Percentiles rank a stretch among this genome's conserved stretches.
phyloP scores from a whole-genome alignment of 2,329 filamentous ascomycete species.

The Ceratocystis smalleyi region DNA sequence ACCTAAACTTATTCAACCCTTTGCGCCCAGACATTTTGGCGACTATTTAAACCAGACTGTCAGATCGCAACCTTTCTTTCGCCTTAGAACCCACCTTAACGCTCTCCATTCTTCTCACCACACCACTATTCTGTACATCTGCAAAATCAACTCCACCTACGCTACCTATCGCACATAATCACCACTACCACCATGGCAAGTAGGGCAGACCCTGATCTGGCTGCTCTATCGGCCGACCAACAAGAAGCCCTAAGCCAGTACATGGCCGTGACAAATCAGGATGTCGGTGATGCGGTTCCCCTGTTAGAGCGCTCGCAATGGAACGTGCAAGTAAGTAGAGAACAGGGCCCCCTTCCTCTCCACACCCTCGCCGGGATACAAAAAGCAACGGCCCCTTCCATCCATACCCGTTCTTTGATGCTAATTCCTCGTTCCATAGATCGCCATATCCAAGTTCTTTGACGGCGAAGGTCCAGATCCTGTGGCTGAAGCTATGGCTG shows the following conservation, averaged over 20 bases:
- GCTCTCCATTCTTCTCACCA: background rate
- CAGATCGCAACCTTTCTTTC: background rate
- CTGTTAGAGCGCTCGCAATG: conserved; percentile 77
- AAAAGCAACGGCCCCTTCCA: background rate
- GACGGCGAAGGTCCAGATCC: conserved; percentile 82
- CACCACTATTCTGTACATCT: background rate
- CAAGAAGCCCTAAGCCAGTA: conserved; percentile 78
- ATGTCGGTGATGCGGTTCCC: conserved; percentile 57
- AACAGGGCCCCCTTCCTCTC: background rate
- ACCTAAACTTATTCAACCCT: background rate
- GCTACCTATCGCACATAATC: background rate
- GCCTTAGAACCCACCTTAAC: too few relatives aligned
- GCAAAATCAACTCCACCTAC: too few relatives aligned
- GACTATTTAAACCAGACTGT: background rate
- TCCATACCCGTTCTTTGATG: background rate
- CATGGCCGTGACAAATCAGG: conserved; percentile 73
- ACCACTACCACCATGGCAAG: conserved; percentile 19
- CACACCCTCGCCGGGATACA: background rate
- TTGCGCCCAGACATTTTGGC: background rate
- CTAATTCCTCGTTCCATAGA: conserved; percentile 34
- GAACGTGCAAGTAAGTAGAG: conserved; percentile 63
- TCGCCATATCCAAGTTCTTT: conserved; percentile 94
- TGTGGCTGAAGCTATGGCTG: conserved; percentile 57
- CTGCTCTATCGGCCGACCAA: conserved; percentile 45
- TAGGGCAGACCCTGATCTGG: conserved; percentile 48